phyloP scores from a whole-genome alignment of 2,329 filamentous ascomycete genomes.

The Aspergillus unguis region DNA sequence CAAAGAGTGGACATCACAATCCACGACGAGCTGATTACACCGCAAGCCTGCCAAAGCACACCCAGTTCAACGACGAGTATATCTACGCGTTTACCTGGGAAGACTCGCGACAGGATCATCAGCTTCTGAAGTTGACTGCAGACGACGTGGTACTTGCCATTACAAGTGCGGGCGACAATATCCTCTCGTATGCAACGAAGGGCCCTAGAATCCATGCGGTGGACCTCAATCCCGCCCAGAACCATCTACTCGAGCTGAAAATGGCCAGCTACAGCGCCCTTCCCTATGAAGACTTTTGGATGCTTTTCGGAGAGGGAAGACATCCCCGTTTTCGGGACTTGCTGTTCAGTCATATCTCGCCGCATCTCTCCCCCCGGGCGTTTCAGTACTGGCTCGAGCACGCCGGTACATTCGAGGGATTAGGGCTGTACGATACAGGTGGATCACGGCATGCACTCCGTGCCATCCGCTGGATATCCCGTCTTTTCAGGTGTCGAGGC shows the following conservation, averaged over 20 bases:
- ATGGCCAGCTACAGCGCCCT: not conserved
- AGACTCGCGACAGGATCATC: not conserved
- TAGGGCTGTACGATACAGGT: not conserved
- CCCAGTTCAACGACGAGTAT: conserved; percentile 1
- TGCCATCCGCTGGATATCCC: not conserved
- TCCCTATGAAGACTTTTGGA: not conserved
- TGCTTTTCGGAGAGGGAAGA: not conserved
- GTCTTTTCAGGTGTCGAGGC: not conserved
- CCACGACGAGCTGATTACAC: not conserved
- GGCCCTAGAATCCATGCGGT: not conserved
- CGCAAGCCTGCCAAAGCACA: not conserved
- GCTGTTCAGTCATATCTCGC: not conserved
- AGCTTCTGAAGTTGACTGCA: not conserved
- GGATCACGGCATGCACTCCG: not conserved
- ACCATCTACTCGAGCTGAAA: not conserved
- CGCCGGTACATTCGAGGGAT: not conserved
- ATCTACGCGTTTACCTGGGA: conserved; percentile 1
- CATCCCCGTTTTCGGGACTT: not conserved
- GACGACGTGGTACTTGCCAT: not conserved
- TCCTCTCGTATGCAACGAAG: not conserved
- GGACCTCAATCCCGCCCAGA: not conserved
- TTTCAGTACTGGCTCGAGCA: conserved; percentile 1
- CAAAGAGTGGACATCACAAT: not conserved
- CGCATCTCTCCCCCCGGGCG: not conserved
- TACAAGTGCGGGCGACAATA: conserved; percentile 1